Conservation (phyloP, 768 basidiomycete genomes). For the Aureoboletus auriporus region DNA sequence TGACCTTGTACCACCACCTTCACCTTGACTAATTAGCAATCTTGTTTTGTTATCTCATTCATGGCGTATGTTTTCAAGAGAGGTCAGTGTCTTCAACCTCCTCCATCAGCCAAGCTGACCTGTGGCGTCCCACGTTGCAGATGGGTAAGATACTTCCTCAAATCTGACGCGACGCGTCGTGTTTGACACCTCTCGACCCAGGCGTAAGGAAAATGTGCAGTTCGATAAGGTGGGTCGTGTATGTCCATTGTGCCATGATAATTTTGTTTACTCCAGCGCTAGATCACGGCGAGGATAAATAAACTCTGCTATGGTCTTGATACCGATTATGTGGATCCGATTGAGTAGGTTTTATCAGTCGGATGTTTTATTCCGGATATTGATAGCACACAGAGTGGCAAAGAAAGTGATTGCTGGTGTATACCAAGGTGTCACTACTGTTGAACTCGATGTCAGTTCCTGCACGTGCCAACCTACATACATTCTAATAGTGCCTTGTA, state of each 20-base stretch:
- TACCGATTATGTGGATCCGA: conserved; percentile 85
- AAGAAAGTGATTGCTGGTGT: conserved; percentile 93
- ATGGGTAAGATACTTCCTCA: conserved; percentile 38
- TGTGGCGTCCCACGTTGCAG: conserved; percentile 26
- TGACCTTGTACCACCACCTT: conserved; percentile 24
- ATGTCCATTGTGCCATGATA: conserved; percentile 7
- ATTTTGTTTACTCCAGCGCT: conserved; percentile 12
- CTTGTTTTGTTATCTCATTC: conserved; percentile 5
- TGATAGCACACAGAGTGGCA: conserved; percentile 53
- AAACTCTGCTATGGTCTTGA: conserved; percentile 97
- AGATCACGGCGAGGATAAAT: conserved; percentile 85
- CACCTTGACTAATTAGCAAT: conserved; percentile 2
- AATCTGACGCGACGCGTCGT: conserved; percentile 23
- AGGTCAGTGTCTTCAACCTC: conserved; percentile 35
- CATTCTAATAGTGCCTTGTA: conserved; percentile 27
- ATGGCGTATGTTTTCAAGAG: conserved; percentile 58
- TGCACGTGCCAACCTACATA: background rate
- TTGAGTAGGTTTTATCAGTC: conserved; percentile 52
- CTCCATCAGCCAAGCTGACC: conserved; percentile 2
- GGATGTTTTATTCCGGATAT: background rate
- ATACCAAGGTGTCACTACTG: conserved; percentile 94
- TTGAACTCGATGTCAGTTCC: conserved; percentile 85
- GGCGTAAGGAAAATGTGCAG: conserved; percentile 87
- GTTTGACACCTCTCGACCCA: conserved; percentile 22
- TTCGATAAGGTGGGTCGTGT: conserved; percentile 75